Conservation (phyloP, 768 basidiomycete species). For the Tylopilus balloui region DNA sequence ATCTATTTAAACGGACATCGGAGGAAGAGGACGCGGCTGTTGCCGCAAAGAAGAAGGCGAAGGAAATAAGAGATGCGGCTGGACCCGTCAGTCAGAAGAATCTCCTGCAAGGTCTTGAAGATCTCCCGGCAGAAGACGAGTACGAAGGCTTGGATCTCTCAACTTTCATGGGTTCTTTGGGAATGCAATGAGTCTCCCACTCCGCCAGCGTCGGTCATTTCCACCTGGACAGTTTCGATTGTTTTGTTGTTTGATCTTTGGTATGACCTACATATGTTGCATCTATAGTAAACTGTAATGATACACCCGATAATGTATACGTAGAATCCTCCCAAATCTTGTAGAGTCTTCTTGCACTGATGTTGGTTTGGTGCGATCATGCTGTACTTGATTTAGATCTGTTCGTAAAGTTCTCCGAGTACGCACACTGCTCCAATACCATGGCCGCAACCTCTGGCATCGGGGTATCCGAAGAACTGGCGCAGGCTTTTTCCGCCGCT, state of each 20-base stretch:
- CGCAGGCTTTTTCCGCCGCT: conserved; percentile 53
- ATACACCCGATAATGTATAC: conserved; percentile 34
- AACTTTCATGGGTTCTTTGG: conserved; percentile 84
- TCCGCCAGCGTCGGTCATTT: conserved; percentile 13
- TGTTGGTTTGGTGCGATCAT: background rate
- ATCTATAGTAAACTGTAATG: conserved; percentile 34
- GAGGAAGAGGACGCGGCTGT: conserved; percentile 66
- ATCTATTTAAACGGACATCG: conserved; percentile 81
- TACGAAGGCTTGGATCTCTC: conserved; percentile 84
- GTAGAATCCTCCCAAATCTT: conserved; percentile 20
- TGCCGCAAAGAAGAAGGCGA: conserved; percentile 43
- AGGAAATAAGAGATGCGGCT: conserved; percentile 49
- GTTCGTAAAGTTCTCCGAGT: too few species aligned
- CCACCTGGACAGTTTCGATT: conserved; percentile 14
- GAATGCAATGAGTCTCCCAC: conserved; percentile 35
- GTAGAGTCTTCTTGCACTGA: conserved; percentile 15
- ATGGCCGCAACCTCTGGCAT: conserved; percentile 82
- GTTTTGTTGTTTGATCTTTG: conserved; percentile 10
- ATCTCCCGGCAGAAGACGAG: conserved; percentile 88
- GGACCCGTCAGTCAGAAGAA: conserved; percentile 74
- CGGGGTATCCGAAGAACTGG: conserved; percentile 53
- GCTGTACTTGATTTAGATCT: background rate
- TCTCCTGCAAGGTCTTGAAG: conserved; percentile 84
- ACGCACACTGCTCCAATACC: background rate
- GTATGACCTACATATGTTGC: conserved; percentile 29